These are phyloP conservation scores for Paecilomyces fulvus DNA, from an alignment of 2,329 filamentous ascomycete species.

Conservation along the genomic window DNA sequence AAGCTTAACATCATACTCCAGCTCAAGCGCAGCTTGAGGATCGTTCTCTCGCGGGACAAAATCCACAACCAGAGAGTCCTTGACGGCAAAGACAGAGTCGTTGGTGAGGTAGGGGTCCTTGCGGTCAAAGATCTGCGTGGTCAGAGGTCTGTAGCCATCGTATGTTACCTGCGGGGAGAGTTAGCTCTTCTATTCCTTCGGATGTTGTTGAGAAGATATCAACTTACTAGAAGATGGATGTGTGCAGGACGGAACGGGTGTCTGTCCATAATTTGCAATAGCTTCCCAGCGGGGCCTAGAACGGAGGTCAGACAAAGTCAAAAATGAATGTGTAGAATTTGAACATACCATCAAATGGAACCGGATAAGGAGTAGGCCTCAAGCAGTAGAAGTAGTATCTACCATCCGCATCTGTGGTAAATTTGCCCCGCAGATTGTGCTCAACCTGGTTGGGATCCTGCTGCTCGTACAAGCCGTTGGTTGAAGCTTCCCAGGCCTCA, in stretches of 20 bases:
- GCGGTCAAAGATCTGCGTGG: constrained; percentile 69
- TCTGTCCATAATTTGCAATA: constrained; percentile 51
- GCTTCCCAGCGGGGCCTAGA: constrained; percentile 47
- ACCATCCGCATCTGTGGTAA: constrained; percentile 58
- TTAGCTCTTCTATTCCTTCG: background rate
- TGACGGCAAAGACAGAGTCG: constrained; percentile 53
- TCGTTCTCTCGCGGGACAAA: constrained; percentile 46
- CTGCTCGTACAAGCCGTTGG: constrained; percentile 65
- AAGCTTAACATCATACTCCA: constrained; percentile 45
- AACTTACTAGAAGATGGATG: constrained; percentile 38
- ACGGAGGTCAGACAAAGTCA: constrained; percentile 4
- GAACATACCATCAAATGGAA: constrained; percentile 42
- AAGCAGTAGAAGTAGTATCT: constrained; percentile 55
- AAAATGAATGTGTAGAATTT: background rate
- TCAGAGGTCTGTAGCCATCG: constrained; percentile 58
- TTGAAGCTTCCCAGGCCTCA: constrained; percentile 72
- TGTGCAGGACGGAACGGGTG: constrained; percentile 56
- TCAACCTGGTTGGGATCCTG: constrained; percentile 63
- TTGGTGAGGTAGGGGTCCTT: constrained; percentile 54
- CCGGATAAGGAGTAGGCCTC: constrained; percentile 50
- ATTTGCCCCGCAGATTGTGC: constrained; percentile 65
- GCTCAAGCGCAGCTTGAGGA: constrained; percentile 44
- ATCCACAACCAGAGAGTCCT: constrained; percentile 50
- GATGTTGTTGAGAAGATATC: constrained; percentile 1
- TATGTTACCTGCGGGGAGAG: constrained; percentile 38